phyloP scores from a whole-genome alignment of 2,329 filamentous ascomycete species.

The Orbilia ellipsospora region DNA sequence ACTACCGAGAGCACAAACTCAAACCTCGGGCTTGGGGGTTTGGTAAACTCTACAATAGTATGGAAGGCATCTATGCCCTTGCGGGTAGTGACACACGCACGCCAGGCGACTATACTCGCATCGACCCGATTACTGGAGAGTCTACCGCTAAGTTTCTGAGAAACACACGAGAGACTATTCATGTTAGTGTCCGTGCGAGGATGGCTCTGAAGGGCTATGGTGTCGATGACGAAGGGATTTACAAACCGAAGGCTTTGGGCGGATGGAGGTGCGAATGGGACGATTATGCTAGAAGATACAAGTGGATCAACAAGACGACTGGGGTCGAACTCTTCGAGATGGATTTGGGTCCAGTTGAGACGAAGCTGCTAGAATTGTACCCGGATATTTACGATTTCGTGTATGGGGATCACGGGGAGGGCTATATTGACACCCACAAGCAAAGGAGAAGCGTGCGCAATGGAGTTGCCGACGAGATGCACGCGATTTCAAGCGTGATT shows the following conservation, averaged over 20 bases:
- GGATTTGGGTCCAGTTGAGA: conserved; percentile 38
- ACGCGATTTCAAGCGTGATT: conserved; percentile 30
- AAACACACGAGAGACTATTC: conserved; percentile 41
- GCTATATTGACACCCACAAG: conserved; percentile 14
- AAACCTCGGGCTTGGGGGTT: conserved; percentile 49
- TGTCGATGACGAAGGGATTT: conserved; percentile 40
- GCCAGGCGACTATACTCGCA: conserved; percentile 43
- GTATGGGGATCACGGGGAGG: conserved; percentile 26
- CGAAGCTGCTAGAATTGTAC: conserved; percentile 32
- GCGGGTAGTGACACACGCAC: conserved; percentile 40
- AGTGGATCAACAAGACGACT: conserved; percentile 43
- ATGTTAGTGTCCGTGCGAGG: conserved; percentile 35
- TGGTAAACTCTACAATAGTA: conserved; percentile 46
- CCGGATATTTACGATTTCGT: conserved; percentile 48
- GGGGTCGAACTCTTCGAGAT: conserved; percentile 39
- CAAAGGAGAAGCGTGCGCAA: conserved; percentile 23
- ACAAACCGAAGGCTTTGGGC: conserved; percentile 27
- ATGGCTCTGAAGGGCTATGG: conserved; percentile 39
- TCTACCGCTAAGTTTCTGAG: conserved; percentile 35
- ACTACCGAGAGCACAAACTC: conserved; percentile 32
- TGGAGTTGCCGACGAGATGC: conserved; percentile 28
- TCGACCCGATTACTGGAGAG: conserved; percentile 30
- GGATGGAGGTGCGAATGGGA: conserved; percentile 41
- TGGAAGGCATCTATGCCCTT: conserved; percentile 49
- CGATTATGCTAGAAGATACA: conserved; percentile 25